Conservation (phyloP, 1,284 basidiomycete species). For the Ustilago bromivora region DNA sequence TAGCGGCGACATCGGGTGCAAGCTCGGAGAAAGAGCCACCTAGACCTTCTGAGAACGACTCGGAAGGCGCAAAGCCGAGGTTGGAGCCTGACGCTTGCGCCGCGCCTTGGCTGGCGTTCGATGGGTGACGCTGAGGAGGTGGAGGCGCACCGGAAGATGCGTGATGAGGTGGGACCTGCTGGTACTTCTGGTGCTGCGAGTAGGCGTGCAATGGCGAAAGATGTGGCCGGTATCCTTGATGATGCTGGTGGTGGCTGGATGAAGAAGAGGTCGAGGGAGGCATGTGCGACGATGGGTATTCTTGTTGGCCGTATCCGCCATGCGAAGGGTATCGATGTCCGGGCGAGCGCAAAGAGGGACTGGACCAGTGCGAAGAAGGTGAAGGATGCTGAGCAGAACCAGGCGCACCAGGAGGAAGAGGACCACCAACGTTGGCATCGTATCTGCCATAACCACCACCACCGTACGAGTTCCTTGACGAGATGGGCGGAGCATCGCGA, state of each 20-base stretch:
- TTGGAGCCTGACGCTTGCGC: constrained; percentile 16
- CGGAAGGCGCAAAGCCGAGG: constrained; percentile 27
- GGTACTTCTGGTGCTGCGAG: constrained; percentile 28
- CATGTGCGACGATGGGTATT: constrained; percentile 31
- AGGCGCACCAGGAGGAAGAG: constrained; percentile 12
- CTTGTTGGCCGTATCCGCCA: constrained; percentile 25
- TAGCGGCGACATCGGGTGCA: constrained; percentile 43
- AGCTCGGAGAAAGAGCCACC: constrained; percentile 51
- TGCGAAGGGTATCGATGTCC: constrained; percentile 35
- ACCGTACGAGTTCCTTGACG: constrained; percentile 29
- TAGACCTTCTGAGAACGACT: constrained; percentile 32
- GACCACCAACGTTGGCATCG: constrained; percentile 10
- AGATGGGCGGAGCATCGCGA: constrained; percentile 29
- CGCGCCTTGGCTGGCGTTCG: constrained; percentile 14
- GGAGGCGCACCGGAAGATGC: constrained; percentile 9
- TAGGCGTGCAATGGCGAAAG: constrained; percentile 34
- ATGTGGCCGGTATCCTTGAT: constrained; percentile 25
- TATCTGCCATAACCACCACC: constrained; percentile 31
- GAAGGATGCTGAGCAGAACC: constrained; percentile 32
- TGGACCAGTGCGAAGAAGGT: constrained; percentile 47
- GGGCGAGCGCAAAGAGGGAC: constrained; percentile 36
- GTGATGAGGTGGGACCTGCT: constrained; percentile 23
- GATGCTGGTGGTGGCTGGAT: constrained; percentile 26
- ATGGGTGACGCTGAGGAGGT: constrained; percentile 23
- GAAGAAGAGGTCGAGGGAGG: constrained; percentile 16